Base-by-base conservation (phyloP, 2,329 filamentous ascomycete species). In the Helicocarpus griseus region DNA sequence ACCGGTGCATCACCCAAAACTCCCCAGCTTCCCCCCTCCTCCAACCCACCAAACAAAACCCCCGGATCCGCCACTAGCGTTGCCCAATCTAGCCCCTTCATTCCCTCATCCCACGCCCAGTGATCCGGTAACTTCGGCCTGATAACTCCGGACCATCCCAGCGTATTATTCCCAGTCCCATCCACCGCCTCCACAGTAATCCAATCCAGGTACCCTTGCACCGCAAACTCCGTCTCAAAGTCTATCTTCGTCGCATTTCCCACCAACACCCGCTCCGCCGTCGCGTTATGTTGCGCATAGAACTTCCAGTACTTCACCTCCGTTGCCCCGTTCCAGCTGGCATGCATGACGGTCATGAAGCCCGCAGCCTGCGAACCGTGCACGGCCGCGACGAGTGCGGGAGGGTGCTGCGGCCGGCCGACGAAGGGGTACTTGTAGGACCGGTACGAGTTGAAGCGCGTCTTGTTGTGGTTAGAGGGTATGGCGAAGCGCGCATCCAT, bases 291-390 rank as follows among this genome's bases (percentile, higher is more conserved):
- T 39, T 64, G 58, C 14, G 55, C 65, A 39, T 64, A 64, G 51
- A 70, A 65, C 1, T 61, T 59, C 66, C 68, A 71, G 5, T 13
- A 41, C 2, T 52, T 57, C 4, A 71, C 58, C 22, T 71, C 67
- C 0, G 68, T 72, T 7, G 69, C 69, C 1, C 69, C 69, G 39
- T 71, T 63, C 61, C 61, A 64, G 49, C 57, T 60, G 33, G 70
- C 62, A 55, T 68, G 61, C 48, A 65, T 52, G 3, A 61, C 60
- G 0, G 63, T 69, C 4, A 60, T 58, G 35, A 63, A 50, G 9
- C 63, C 60, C 0, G 59, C 54, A 14, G 54, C 53, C 9, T 57
- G 51, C 2, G 61, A 61, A 4, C 66, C 66, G 21, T 57, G 60
- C 1, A 61, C 63, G 2, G 61, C 61, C 5, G 65, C 57, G 17